Base-by-base conservation (phyloP, 225 moss, liverwort and hornwort species). In the Polytrichum formosum region DNA sequence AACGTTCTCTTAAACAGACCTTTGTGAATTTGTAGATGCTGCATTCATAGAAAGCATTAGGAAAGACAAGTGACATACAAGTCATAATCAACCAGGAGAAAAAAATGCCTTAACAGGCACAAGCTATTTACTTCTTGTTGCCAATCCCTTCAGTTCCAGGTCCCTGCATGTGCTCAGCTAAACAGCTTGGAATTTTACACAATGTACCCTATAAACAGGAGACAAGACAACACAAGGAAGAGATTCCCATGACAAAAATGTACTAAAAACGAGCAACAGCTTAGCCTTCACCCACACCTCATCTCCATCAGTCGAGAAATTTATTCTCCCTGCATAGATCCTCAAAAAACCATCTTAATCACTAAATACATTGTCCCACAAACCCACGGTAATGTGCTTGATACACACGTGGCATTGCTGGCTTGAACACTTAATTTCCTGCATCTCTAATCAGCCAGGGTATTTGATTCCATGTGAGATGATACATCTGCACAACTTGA, bases 311-410 rank as follows among this genome's bases (percentile, higher is more conserved):
- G 76, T 53, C 23, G 70, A 55, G 67, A 70, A 68, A 65, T 54
- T 73, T 53, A 76, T 75, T 82, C 70, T 79, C 70, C 75, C 70
- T 73, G 73, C 63, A 55, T 73, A 60, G 67, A 77, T 75, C 79
- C 72, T 60, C 72, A 87, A 81, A 76, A 87, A 77, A 81, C 76
- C 79, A 70, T 29, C 65, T 61, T 65, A 67, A 71, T 63, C 73
- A 73, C 35, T 68, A 77, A 72, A 53, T 65, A 65, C 67, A 72
- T 78, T 74, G 64, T 63, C 69, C 28, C 74, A 73, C 73, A 81
- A 81, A 81, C 33, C 63, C 65, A 79, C 74, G 77, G 64, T 79
- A 79, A 78, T 53, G 25, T 55, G 21, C 79, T 75, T 53, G 54
- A 62, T 53, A 18, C 22, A 70, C 8, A 54, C 21, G 8, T 35